Evolutionary conservation across 75 land plant genomes (phyloP), one percentile per base, ranked within the genome.

Genomic region (Pinus taeda): DNA sequence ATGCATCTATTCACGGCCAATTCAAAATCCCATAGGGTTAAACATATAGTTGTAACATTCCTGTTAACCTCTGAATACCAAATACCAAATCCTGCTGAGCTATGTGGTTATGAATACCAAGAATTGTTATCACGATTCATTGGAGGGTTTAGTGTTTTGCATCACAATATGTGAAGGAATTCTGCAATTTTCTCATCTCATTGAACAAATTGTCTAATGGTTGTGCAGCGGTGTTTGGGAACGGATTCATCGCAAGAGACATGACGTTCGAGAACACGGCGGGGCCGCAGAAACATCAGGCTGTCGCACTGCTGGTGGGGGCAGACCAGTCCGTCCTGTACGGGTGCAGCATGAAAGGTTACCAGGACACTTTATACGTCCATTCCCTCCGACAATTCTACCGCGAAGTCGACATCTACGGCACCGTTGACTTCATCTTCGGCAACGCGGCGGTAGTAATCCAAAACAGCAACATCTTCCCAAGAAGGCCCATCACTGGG

Each of bases 291-390:
- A 83, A 82, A 75, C 92, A 91, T 71, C 96, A 93, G 60, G 93
- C 96, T 0, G 93, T 91, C 66, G 96, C 96, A 6, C 69, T 87
- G 1, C 85, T 92, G 2, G 90, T 84, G 4, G 70, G 74, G 22
- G 79, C 82, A 0, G 90, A 93, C 74, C 37, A 76, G 75, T 15
- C 84, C 14, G 79, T 72, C 26, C 62, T 83, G 58, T 77, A 80
- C 82, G 57, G 59, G 4, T 83, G 86, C 89, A 77, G 74, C 21
- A 74, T 91, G 63, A 83, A 82, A 36, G 91, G 87, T 3, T 93
- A 81, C 84, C 92, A 90, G 65, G 92, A 87, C 81, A 90, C 92
- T 26, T 80, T 90, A 15, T 87, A 85, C 81, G 77, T 80, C 2
- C 80, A 87, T 66, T 59, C 83, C 58, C 73, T 80, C 70, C 85